Conservation (phyloP, 805 yeast species). For the Myxozyma neglecta region DNA sequence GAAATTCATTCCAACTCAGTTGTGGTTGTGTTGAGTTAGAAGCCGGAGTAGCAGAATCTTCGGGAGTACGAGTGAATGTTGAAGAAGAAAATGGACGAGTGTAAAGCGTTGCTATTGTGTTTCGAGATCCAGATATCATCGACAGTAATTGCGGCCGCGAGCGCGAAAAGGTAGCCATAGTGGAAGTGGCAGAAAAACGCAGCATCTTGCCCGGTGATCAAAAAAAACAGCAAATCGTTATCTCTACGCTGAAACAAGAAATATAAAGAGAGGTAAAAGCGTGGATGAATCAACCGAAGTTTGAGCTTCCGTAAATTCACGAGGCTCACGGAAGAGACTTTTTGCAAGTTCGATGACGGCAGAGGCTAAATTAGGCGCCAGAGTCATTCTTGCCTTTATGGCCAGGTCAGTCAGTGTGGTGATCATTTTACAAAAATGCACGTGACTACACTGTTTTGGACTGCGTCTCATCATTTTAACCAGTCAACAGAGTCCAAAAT, state of each 20-base stretch:
- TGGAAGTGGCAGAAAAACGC: not conserved
- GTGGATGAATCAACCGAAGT: not conserved
- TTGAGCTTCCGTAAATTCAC: not conserved
- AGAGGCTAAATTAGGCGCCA: not conserved
- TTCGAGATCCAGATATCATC: not conserved
- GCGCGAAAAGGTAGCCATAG: not conserved
- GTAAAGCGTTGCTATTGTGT: not conserved
- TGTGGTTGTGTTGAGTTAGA: not conserved
- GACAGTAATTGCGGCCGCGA: not conserved
- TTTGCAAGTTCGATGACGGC: not conserved
- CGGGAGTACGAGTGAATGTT: not conserved
- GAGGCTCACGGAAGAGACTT: not conserved
- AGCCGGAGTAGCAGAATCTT: not conserved
- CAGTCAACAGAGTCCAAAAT: no score
- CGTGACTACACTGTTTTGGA: not conserved
- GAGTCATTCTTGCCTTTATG: not conserved
- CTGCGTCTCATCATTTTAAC: no score
- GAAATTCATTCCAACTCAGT: conserved; percentile 78
- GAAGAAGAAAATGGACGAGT: conserved; percentile 1
- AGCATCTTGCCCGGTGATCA: not conserved
- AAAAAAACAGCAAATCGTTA: not conserved
- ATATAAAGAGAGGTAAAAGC: not conserved
- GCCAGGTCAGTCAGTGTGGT: not conserved
- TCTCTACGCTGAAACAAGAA: not conserved
- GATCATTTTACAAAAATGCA: not conserved